phyloP scores from a whole-genome alignment of 148 eudicot species.

The Camellia granthamiana region DNA sequence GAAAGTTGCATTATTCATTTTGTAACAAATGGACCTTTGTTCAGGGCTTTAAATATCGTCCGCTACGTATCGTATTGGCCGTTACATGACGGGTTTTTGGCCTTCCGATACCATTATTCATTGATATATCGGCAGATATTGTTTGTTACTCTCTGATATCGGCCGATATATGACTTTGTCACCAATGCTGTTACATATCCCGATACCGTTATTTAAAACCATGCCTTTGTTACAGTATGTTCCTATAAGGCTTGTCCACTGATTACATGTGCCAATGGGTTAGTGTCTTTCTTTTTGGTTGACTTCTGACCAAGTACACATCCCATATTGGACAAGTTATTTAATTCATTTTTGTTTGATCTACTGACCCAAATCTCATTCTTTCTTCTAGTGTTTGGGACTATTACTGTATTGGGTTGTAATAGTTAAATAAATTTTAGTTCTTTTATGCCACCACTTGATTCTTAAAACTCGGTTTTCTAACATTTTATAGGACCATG shows the following conservation, averaged over 20 bases:
- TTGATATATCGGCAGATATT: too few relatives aligned
- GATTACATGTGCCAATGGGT: not conserved
- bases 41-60: too few relatives aligned
- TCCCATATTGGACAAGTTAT: not conserved
- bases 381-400: not conserved
- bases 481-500: constrained; percentile 54
- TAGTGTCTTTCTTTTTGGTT: not conserved
- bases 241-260: constrained; percentile 1
- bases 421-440: not conserved
- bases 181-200: too few relatives aligned
- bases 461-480: not conserved
- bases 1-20: not conserved
- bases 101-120: too few relatives aligned
- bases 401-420: not conserved
- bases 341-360: not conserved
- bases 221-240: not conserved
- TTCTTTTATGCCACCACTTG: not conserved
- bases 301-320: not conserved
- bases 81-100: too few relatives aligned
- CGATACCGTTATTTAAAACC: too few relatives aligned
- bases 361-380: not conserved
- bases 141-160: too few relatives aligned
- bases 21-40: too few relatives aligned
- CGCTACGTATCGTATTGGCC: too few relatives aligned
- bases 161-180: too few relatives aligned